phyloP scores from a whole-genome alignment of 768 basidiomycete genomes.

The Calocybe gangraenosa region DNA sequence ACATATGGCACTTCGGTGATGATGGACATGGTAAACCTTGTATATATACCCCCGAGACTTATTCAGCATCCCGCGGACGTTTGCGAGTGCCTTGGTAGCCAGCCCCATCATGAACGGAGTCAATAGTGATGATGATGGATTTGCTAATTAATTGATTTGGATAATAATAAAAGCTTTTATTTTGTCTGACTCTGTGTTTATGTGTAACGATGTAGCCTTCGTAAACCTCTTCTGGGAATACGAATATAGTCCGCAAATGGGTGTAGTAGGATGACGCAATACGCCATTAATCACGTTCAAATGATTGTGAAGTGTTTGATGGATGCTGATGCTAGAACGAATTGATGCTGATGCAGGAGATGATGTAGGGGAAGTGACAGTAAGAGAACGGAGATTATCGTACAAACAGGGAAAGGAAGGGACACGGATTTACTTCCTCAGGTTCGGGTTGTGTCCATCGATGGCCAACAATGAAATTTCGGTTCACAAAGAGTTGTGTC shows the following conservation, averaged over 20 bases:
- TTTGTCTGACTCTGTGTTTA: too few species aligned
- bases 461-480: too few species aligned
- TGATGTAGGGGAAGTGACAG: conserved; percentile 3
- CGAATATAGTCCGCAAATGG: neutral
- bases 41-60: conserved; percentile 6
- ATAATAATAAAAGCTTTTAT: too few species aligned
- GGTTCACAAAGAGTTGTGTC: neutral
- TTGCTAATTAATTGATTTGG: too few species aligned
- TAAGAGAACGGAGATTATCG: neutral
- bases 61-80: neutral
- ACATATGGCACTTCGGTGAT: conserved; percentile 8
- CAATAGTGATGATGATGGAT: too few species aligned
- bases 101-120: too few species aligned
- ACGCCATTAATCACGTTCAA: conserved; percentile 11
- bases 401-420: conserved; percentile 7
- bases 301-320: conserved; percentile 12
- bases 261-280: conserved; percentile 10
- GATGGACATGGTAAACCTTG: conserved; percentile 7
- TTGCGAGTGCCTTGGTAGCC: too few species aligned
- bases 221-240: too few species aligned
- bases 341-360: conserved; percentile 18
- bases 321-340: conserved; percentile 13
- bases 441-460: neutral
- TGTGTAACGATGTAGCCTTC: too few species aligned
- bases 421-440: conserved; percentile 4